phyloP scores from a whole-genome alignment of 805 yeast species.

The Pichia exigua region DNA sequence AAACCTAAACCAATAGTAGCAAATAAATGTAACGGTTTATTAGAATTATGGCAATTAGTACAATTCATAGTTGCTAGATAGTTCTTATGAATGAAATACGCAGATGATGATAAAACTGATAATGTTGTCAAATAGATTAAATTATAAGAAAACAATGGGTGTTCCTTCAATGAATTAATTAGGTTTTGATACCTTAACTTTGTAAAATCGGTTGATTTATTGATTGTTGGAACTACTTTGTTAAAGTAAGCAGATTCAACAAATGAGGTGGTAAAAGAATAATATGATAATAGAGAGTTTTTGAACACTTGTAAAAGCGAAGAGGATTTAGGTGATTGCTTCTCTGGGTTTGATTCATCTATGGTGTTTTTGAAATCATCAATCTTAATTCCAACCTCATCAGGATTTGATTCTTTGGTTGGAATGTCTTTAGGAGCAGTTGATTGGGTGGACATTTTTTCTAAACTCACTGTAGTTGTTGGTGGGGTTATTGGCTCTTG shows the following conservation, averaged over 20 bases:
- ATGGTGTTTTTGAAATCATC: neutral
- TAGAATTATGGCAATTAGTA: slow-evolving; percentile 1
- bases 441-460: neutral
- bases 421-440: neutral
- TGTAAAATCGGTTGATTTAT: slow-evolving; percentile 1
- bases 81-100: slow-evolving; percentile 5
- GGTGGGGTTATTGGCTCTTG: neutral
- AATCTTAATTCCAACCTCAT: neutral
- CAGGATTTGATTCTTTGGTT: neutral
- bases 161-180: neutral
- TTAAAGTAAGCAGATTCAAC: neutral
- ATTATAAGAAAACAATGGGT: slow-evolving; percentile 10
- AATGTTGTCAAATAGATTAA: slow-evolving; percentile 3
- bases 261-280: neutral
- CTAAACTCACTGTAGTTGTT: neutral
- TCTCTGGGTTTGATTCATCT: neutral
- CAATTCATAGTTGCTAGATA: slow-evolving; percentile 3
- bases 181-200: neutral
- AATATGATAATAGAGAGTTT: neutral
- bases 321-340: neutral
- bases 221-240: neutral
- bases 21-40: slow-evolving; percentile 2
- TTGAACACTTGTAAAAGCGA: neutral
- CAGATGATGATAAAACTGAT: slow-evolving; percentile 3
- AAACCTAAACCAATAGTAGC: slow-evolving; percentile 4